Conservation (phyloP, 139 green algal species). For the Chlorella ohadii region DNA sequence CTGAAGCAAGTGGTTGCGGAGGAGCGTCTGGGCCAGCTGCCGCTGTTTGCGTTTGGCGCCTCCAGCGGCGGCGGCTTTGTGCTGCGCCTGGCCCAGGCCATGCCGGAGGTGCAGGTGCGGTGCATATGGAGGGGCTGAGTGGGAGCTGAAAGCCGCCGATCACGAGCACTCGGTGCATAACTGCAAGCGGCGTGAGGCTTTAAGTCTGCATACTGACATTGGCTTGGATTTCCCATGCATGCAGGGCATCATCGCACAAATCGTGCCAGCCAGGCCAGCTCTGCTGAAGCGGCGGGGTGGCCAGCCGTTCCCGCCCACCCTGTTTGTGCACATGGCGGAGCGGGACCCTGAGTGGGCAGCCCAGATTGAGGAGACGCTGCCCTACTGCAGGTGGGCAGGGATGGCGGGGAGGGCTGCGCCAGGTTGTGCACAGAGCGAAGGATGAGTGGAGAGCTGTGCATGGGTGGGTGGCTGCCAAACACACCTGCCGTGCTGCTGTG, state of each 20-base stretch:
- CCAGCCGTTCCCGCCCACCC: slow-evolving; percentile 54
- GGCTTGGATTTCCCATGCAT: neutral
- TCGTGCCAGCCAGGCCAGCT: slow-evolving; percentile 48
- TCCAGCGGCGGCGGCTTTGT: slow-evolving; percentile 68
- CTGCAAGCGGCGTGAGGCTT: neutral
- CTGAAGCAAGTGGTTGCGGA: slow-evolving; percentile 14
- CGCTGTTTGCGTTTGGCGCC: slow-evolving; percentile 66
- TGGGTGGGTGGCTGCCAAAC: no score
- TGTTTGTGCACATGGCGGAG: slow-evolving; percentile 73
- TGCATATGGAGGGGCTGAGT: neutral
- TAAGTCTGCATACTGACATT: neutral
- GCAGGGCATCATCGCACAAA: slow-evolving; percentile 55
- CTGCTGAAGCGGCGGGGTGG: slow-evolving; percentile 10
- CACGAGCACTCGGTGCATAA: neutral
- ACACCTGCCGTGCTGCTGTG: no score
- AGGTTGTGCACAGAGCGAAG: no score
- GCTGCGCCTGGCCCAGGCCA: slow-evolving; percentile 51
- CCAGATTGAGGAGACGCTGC: slow-evolving; percentile 45
- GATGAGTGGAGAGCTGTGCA: no score
- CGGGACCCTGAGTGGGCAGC: slow-evolving; percentile 47
- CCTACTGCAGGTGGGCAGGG: neutral
- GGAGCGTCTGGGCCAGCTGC: slow-evolving; percentile 54
- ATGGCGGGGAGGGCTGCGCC: neutral
- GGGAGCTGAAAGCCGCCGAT: no score
- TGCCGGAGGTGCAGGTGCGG: slow-evolving; percentile 10